phyloP scores from a whole-genome alignment of 176 grass and related monocot genomes.

The Paspalum vaginatum region DNA sequence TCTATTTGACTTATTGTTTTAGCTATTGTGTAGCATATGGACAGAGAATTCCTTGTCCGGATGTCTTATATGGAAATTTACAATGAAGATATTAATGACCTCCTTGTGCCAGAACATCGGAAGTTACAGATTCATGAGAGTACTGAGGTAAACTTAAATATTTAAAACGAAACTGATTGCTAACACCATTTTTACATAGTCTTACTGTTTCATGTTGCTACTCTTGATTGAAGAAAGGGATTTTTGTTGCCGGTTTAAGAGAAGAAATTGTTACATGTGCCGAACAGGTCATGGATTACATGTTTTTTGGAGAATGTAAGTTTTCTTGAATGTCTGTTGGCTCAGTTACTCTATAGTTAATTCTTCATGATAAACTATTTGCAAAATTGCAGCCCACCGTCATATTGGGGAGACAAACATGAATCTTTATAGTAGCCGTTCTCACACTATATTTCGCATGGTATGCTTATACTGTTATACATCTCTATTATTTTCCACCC shows the following conservation, averaged over 20 bases:
- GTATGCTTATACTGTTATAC: constrained; percentile 52
- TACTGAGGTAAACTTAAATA: constrained; percentile 56
- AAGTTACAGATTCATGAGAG: constrained; percentile 98
- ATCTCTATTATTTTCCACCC: constrained; percentile 30
- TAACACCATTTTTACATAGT: constrained; percentile 25
- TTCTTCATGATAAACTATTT: constrained; percentile 24
- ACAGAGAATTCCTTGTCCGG: constrained; percentile 88
- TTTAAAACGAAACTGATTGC: constrained; percentile 25
- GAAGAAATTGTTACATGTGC: constrained; percentile 94
- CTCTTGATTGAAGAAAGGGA: constrained; percentile 78
- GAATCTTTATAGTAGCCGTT: constrained; percentile 96
- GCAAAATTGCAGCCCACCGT: constrained; percentile 70
- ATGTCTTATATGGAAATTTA: constrained; percentile 99
- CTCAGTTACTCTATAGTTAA: constrained; percentile 24
- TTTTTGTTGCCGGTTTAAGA: constrained; percentile 90
- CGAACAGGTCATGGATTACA: constrained; percentile 80
- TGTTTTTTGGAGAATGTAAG: constrained; percentile 98
- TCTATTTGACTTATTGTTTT: constrained; percentile 26
- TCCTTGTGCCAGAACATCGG: constrained; percentile 89
- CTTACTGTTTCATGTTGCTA: constrained; percentile 20
- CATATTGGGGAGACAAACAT: constrained; percentile 98
- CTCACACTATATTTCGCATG: constrained; percentile 98
- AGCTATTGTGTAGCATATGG: constrained; percentile 58
- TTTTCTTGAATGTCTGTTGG: constrained; percentile 28
- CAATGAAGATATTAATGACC: constrained; percentile 97